Evolutionary conservation across 1,284 basidiomycete species (phyloP).

Genomic region (Rhodotorula sp.): DNA sequence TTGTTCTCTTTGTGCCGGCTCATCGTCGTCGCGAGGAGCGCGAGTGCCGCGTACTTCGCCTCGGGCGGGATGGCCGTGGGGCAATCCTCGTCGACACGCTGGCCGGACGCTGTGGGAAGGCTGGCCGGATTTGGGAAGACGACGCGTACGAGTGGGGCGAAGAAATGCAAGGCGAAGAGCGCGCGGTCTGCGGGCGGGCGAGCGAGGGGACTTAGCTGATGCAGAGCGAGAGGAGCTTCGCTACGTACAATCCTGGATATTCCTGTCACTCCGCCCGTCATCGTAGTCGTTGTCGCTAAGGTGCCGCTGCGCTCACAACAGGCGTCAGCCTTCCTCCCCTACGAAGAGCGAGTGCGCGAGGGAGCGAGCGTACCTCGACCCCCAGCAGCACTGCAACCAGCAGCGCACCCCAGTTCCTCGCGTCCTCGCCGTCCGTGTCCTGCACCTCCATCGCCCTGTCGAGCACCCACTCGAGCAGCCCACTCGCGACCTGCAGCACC

Average conservation of each 20-base stretch:
- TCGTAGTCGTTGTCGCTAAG: background rate
- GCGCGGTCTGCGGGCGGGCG: background rate
- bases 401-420: background rate
- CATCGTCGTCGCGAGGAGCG: conserved; percentile 3
- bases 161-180: background rate
- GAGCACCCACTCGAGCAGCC: background rate
- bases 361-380: background rate
- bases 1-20: conserved; percentile 15
- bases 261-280: background rate
- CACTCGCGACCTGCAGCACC: background rate
- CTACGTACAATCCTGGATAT: background rate
- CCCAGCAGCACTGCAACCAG: background rate
- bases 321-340: no score
- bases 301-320: background rate
- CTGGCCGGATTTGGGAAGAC: conserved; percentile 4
- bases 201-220: background rate
- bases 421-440: no score
- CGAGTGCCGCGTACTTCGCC: conserved; percentile 22
- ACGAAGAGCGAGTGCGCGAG: background rate
- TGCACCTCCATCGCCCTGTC: background rate
- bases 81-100: background rate
- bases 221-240: background rate
- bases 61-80: background rate
- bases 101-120: background rate
- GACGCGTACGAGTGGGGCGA: background rate